Evolutionary conservation across 1,284 basidiomycete genomes (phyloP).

Genomic region (Tremellales sp.): DNA sequence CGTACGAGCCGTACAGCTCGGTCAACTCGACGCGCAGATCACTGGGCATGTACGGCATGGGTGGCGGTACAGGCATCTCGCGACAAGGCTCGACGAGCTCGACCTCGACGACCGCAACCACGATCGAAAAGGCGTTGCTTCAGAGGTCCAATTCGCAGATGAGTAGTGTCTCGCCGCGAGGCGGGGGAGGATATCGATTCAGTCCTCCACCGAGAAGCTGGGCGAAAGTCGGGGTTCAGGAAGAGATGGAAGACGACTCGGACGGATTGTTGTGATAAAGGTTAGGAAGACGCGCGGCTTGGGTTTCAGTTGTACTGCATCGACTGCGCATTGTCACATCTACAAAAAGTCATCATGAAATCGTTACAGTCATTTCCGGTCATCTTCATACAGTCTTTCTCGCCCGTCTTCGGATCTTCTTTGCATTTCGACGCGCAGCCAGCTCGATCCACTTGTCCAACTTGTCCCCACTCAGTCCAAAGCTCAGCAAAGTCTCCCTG

Average conservation of each 20-base stretch:
- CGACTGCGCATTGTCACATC: no score
- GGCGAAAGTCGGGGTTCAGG: not conserved
- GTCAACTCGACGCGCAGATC: not conserved
- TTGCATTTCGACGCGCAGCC: constrained; percentile 18
- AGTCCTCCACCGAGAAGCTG: not conserved
- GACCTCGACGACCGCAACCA: constrained; percentile 25
- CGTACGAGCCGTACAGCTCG: not conserved
- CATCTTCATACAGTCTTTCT: constrained; percentile 11
- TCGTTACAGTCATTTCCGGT: no score
- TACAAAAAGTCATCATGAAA: no score
- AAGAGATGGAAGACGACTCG: not conserved
- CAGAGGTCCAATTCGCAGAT: not conserved
- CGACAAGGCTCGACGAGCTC: constrained; percentile 14
- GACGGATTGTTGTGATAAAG: not conserved
- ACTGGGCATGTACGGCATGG: not conserved
- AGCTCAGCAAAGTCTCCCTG: constrained; percentile 16
- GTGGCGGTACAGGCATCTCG: constrained; percentile 7
- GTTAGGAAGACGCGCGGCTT: constrained; percentile 1
- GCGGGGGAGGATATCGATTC: not conserved
- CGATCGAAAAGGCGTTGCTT: constrained; percentile 25
- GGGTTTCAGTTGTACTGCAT: no score
- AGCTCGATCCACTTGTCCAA: constrained; percentile 35
- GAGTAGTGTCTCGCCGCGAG: not conserved
- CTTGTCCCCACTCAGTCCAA: constrained; percentile 30
- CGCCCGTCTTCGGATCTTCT: constrained; percentile 22